A percentile compares a stretch with the other conserved stretches of the same genome.
phyloP scores from a whole-genome alignment of 768 basidiomycete species.

The Xerocomus spinulosus region DNA sequence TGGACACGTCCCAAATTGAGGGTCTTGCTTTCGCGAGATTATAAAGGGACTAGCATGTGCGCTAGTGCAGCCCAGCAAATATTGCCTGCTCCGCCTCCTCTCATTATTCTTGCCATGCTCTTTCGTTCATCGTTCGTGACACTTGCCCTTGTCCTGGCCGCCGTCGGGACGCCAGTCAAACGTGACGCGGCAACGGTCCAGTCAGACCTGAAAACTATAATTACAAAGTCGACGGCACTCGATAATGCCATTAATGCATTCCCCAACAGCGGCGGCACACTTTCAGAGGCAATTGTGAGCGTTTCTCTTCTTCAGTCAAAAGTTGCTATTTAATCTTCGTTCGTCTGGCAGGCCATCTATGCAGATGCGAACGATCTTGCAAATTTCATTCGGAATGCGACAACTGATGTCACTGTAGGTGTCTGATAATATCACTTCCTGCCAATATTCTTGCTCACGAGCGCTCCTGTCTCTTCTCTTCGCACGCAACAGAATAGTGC shows the following conservation, averaged over 20 bases:
- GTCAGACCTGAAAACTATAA: not conserved
- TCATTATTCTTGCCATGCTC: conserved; percentile 4
- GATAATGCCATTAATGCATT: not conserved
- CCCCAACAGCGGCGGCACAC: not conserved
- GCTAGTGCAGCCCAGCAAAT: not conserved
- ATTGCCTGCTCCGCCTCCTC: not conserved
- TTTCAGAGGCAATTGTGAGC: not conserved
- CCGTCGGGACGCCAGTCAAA: conserved; percentile 10
- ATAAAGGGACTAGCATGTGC: not conserved
- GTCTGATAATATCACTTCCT: not conserved
- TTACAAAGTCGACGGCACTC: rapidly evolving
- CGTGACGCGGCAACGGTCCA: not conserved
- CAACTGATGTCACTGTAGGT: not conserved
- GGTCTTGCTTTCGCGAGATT: not conserved
- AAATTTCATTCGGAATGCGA: rapidly evolving
- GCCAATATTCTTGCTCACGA: not conserved
- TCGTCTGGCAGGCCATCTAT: not conserved
- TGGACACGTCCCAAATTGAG: too few relatives aligned
- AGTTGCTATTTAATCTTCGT: not conserved
- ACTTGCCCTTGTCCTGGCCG: conserved; percentile 7
- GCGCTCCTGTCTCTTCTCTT: too few relatives aligned
- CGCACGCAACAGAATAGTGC: not conserved
- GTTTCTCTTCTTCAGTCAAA: not conserved
- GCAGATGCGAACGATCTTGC: rapidly evolving
- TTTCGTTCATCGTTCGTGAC: conserved; percentile 8